Evolutionary conservation across 148 eudicot genomes (phyloP).

Genomic region (Limonium bicolor): DNA sequence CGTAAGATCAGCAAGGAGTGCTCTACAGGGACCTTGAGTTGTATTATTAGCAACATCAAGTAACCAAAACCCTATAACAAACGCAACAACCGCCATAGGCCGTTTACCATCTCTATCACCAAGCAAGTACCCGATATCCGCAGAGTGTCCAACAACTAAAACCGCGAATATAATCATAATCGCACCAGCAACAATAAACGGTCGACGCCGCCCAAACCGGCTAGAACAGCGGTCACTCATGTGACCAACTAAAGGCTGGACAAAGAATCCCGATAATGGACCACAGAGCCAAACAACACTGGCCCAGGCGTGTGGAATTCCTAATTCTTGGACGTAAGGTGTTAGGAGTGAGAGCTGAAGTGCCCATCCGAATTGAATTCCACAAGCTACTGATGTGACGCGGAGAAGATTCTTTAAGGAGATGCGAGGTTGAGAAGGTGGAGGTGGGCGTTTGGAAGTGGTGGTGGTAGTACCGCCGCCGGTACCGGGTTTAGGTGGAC

Average conservation of each 20-base stretch:
- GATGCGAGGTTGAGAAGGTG: conserved; percentile 4
- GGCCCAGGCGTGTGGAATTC: conserved; percentile 88
- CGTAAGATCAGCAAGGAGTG: conserved; percentile 60
- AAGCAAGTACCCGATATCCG: conserved; percentile 60
- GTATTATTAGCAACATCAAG: conserved; percentile 71
- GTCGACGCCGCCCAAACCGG: conserved; percentile 63
- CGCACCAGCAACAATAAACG: conserved; percentile 56
- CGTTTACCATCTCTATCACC: conserved; percentile 22
- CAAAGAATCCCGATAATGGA: conserved; percentile 77
- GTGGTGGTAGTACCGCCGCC: background rate
- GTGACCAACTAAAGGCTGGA: conserved; percentile 81
- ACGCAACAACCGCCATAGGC: conserved; percentile 38
- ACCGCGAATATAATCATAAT: conserved; percentile 35
- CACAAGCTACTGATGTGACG: conserved; percentile 73
- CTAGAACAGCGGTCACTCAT: conserved; percentile 58
- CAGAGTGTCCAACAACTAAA: conserved; percentile 47
- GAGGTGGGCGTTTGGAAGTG: background rate
- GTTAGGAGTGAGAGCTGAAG: conserved; percentile 76
- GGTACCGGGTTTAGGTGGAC: too few species aligned
- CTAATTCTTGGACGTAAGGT: conserved; percentile 85
- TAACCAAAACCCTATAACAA: conserved; percentile 56
- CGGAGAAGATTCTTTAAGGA: conserved; percentile 40
- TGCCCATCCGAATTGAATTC: conserved; percentile 98
- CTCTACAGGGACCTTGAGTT: conserved; percentile 68
- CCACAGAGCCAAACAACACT: conserved; percentile 93